These are phyloP conservation scores for Ogataea paradorogensis DNA, from an alignment of 805 yeast genomes.

Conservation along the genomic window DNA sequence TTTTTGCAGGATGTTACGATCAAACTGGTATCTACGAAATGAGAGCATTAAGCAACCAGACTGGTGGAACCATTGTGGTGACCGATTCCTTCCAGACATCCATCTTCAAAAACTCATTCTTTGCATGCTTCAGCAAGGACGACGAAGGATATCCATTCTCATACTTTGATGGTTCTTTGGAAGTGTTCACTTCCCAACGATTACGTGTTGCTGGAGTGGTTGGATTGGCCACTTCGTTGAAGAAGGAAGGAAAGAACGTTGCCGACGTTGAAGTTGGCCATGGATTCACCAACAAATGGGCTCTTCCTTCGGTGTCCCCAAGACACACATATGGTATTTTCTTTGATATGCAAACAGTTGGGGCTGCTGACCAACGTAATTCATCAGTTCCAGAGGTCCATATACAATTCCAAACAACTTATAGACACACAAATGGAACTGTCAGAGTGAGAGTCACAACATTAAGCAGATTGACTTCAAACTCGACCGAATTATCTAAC, in stretches of 20 bases:
- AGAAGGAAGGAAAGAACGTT: conserved; percentile 66
- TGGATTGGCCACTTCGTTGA: conserved; percentile 84
- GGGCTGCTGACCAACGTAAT: conserved; percentile 42
- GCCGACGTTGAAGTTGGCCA: conserved; percentile 92
- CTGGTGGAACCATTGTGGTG: conserved; percentile 87
- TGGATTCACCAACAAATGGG: conserved; percentile 90
- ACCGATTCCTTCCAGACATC: conserved; percentile 94
- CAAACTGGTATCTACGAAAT: conserved; percentile 94
- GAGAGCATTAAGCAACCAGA: conserved; percentile 78
- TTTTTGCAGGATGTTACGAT: conserved; percentile 94
- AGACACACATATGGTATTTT: conserved; percentile 84
- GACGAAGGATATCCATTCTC: conserved; percentile 79
- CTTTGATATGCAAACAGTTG: conserved; percentile 70
- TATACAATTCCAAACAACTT: conserved; percentile 81
- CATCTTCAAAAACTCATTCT: conserved; percentile 87
- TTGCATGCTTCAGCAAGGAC: conserved; percentile 84
- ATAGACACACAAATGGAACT: conserved; percentile 94
- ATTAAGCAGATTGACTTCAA: conserved; percentile 53
- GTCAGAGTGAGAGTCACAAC: conserved; percentile 90
- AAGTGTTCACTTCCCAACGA: conserved; percentile 83
- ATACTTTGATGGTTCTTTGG: conserved; percentile 88
- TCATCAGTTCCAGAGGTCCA: conserved; percentile 36
- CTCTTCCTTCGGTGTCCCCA: conserved; percentile 80
- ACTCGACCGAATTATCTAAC: conserved; percentile 47
- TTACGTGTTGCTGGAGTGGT: conserved; percentile 88